Base-by-base conservation (phyloP, 306 rosid genomes). In the Rubus parviflorus region DNA sequence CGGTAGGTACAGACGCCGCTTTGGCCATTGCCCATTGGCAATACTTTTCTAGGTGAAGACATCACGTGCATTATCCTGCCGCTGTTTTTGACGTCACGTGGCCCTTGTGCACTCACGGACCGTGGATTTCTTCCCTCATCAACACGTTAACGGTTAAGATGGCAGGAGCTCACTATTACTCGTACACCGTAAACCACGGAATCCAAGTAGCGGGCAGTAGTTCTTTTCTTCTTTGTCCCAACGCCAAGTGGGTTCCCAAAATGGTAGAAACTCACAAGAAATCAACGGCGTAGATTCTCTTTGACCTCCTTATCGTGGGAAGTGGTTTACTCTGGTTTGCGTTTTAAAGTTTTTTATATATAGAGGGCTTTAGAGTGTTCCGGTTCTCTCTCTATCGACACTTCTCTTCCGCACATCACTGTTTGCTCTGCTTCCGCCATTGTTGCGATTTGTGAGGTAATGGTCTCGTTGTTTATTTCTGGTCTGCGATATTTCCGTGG, bases 61-160 rank as follows among this genome's bases (percentile, higher is more conserved):
- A 7, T 65, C 69, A 81, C 80, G 76, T 81, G 77, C 62, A 70
- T 40, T 8, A 41, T 17, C 51, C n/a, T 6, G 74, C 79, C 64
- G 14, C 41, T 64, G 63, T 37, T 49, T 75, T 65, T 22, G 41
- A 35, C 67, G 63, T 41, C 73, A 52, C 69, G 66, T 72, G 58
- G 4, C 6, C 12, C 42, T 11, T 25, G 5, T 40, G 49, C 8
- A 3, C 35, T 22, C 68, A 12, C 2, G 5, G 63, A 16, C 49
- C 25, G 45, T 11, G 13, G 17, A 8, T 42, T 4, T 42, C 43
- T 8, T 19, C n/a, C 16, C 8, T 13, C 2, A 1, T 4, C 11
- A 0, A 15, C 58, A 60, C 13, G 5, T 23, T 35, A 20, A 71
- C 22, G 20, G n/a, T 7, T 16, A 2, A 3, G 68, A 52, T 6